phyloP scores from a whole-genome alignment of 805 yeast genomes.

The Saccharomycodes ludwigii region DNA sequence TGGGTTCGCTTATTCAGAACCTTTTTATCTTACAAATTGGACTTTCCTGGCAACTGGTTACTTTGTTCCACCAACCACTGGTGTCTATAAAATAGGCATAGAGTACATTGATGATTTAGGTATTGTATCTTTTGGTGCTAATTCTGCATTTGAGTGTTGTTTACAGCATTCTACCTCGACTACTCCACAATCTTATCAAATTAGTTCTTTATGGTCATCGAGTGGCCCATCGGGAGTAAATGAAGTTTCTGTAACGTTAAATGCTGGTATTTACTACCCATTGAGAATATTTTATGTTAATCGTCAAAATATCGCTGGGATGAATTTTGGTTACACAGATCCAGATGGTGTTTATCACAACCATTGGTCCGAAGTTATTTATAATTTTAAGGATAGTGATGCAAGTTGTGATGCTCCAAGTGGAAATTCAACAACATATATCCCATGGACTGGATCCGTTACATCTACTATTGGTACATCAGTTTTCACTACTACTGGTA shows the following conservation, averaged over 20 bases:
- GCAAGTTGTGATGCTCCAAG: too few species aligned
- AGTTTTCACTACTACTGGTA: too few species aligned
- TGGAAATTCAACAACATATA: too few species aligned
- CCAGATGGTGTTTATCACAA: conserved; percentile 13
- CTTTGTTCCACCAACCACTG: conserved; percentile 17
- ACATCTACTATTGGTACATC: too few species aligned
- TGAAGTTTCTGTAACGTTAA: not conserved
- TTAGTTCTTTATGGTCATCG: not conserved
- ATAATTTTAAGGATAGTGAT: too few species aligned
- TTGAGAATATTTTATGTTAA: conserved; percentile 16
- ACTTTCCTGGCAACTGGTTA: conserved; percentile 18
- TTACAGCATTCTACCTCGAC: too few species aligned
- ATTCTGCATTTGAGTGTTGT: conserved; percentile 26
- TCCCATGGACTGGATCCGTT: too few species aligned
- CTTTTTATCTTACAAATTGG: too few species aligned
- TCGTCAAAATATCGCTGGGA: conserved; percentile 7
- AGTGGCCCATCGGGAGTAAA: conserved; percentile 1
- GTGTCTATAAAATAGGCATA: conserved; percentile 18
- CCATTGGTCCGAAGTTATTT: too few species aligned
- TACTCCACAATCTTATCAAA: not conserved
- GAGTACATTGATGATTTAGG: conserved; percentile 20
- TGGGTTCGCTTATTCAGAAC: too few species aligned
- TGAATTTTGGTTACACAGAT: conserved; percentile 8
- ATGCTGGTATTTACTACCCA: conserved; percentile 19
- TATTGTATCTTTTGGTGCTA: conserved; percentile 21